Evolutionary conservation across 805 yeast species (phyloP), one percentile per base, ranked within the genome.

Genomic region (Cyberlindnera euphorbiiphila): DNA sequence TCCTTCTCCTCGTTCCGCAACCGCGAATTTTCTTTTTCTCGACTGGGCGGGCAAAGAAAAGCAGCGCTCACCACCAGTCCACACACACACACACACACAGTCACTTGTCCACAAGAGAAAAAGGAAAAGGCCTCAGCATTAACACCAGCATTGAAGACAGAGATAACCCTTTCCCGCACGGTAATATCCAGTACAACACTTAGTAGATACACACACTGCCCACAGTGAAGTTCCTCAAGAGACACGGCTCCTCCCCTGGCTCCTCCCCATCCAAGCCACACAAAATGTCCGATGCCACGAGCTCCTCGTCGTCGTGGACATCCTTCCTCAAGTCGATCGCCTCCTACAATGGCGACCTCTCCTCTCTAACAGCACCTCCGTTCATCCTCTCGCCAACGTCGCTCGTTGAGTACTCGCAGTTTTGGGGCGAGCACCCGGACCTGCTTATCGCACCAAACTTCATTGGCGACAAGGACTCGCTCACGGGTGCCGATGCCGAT

Each of bases 361-460:
- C 96, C 14, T 78, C 95, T 4, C 68, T 93, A 56, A 89, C 98
- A 2, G 98, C 98, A 4, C 98, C 98, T 14, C 97, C 98, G 8
- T 93, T 91, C 65, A 93, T 93, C 48, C 70, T 93, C 47, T 86
- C 96, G 4, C 87, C 96, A 17, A 81, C 85, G 6, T 89, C 97
- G 3, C 71, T 87, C 51, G 78, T 78, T 23, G 98, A 93, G 66
- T 93, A 85, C 64, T 84, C 96, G 16, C 91, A 86, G 61, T 93
- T 86, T 65, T 93, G 98, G 97, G 86, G 88, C 32, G 96, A 89
- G 58, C 91, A 86, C 56, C 88, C 89, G 16, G 91, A 85, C 45
- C 69, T 88, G 46, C 74, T 93, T 39, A 62, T 87, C 37, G 89
- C 76, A 25, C 89, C 97, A 23, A 72, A 71, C 46, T 69, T 69